Base-by-base conservation (phyloP, 2,329 filamentous ascomycete genomes). In the Pyrenophora tritici-repentis region DNA sequence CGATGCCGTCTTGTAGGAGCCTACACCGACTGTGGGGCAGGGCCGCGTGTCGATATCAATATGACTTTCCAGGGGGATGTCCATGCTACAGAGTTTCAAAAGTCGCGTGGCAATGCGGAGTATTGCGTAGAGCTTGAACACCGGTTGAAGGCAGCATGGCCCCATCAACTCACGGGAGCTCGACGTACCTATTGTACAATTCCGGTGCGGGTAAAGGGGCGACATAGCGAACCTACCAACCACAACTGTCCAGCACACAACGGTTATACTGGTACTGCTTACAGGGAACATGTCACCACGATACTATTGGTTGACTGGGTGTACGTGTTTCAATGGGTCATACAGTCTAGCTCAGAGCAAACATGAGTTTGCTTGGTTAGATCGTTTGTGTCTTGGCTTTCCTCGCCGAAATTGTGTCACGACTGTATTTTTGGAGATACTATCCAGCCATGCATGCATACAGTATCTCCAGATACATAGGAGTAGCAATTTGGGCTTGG, bases 41-140 rank as follows among this genome's bases (percentile, higher is more conserved):
- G 42, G 24, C 14, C 33, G 38, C 13, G 47, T 47, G 17, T 51
- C 52, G 14, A 43, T 42, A 6, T 46, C 14, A 18, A 54, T 39
- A 35, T 18, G 29, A 3, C 34, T 33, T 17, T 20, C 38, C 17
- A 6, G 24, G 6, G 12, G 14, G 8, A 18, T 36, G 14, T 16
- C 16, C 41, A 44, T 50, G 24, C n/a, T 17, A 16, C 12, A 20
- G 14, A 17, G 1, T 10, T 20, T 20, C 10, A 6, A 22, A 13
- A 34, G 1, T 42, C 18, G 10, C 18, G n/a, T 36, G 9, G 32
- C 33, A 14, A 3, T 36, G 9, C n/a, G 16, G 29, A 26, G 20
- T 36, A 12, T 17, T 26, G 20, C 26, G 8, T 9, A 29, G 14
- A 8, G 29, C 39, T 8, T 42, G 13, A n/a, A 29, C 10, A 44